phyloP scores from a whole-genome alignment of 441 rosid genomes.

The Arabidopsis hybrid region DNA sequence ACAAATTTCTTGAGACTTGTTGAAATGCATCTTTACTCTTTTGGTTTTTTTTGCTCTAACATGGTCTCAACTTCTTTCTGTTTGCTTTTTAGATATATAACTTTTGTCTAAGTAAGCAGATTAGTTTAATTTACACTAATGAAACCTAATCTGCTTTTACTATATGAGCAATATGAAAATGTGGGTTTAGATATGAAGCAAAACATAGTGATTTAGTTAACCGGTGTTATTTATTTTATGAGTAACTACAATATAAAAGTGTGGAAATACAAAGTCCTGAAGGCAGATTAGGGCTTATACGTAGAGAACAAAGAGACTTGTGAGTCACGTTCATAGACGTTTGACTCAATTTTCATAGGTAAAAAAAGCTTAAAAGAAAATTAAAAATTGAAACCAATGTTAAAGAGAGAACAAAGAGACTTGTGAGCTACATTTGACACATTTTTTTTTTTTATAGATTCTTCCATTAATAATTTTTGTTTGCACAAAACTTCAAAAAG shows the following conservation, averaged over 20 bases:
- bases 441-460: too few species aligned
- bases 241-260: too few species aligned
- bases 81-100: not conserved
- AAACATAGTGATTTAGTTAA: not conserved
- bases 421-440: too few species aligned
- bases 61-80: too few species aligned
- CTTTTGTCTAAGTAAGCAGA: not conserved
- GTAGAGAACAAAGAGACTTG: not conserved
- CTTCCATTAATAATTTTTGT: too few species aligned
- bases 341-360: not conserved
- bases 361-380: not conserved
- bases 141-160: not conserved
- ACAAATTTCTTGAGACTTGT: not conserved
- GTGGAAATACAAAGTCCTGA: too few species aligned
- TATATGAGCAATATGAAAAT: not conserved
- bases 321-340: not conserved
- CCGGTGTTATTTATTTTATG: too few species aligned
- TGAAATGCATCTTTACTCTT: not conserved
- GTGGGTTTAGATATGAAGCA: constrained; percentile 2
- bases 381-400: too few species aligned
- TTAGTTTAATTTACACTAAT: not conserved
- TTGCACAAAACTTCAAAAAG: too few species aligned
- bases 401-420: too few species aligned
- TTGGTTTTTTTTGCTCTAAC: not conserved
- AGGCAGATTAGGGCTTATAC: too few species aligned